Evolutionary conservation across 306 rosid species (phyloP).

Genomic region (Hylodesmum podocarpum): DNA sequence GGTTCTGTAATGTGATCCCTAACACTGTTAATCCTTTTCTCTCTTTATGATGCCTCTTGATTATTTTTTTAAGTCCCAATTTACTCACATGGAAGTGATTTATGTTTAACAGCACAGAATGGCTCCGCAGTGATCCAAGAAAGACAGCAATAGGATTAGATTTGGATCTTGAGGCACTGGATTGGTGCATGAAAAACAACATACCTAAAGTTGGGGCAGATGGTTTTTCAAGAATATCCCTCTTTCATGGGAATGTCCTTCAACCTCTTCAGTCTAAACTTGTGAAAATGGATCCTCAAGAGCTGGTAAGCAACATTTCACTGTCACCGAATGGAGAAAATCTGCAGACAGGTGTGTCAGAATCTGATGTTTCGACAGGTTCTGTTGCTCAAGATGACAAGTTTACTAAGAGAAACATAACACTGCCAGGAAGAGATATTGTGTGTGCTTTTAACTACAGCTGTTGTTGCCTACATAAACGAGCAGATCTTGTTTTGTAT

Average conservation of each 20-base stretch:
- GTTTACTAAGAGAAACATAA: constrained; percentile 38
- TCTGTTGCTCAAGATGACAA: constrained; percentile 40
- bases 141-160: constrained; percentile 85
- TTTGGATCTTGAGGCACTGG: constrained; percentile 76
- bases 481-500: constrained; percentile 75
- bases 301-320: constrained; percentile 46
- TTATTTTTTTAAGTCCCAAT: not conserved
- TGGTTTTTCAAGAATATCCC: constrained; percentile 74
- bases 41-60: not conserved
- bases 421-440: constrained; percentile 66
- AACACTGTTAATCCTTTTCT: not conserved
- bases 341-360: constrained; percentile 30
- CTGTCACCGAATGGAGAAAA: constrained; percentile 41
- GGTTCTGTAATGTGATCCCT: not conserved
- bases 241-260: constrained; percentile 89
- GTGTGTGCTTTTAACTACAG: constrained; percentile 94
- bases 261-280: constrained; percentile 72
- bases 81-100: constrained; percentile 16
- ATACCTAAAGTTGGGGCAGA: constrained; percentile 64
- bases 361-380: constrained; percentile 38
- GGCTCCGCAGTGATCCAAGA: constrained; percentile 79
- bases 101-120: constrained; percentile 62
- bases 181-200: constrained; percentile 86
- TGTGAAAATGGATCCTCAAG: constrained; percentile 47
- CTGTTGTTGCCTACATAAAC: constrained; percentile 91